These are phyloP conservation scores for Ploettnerulaceae sp. DNA, from an alignment of 2,329 filamentous ascomycete species.

Conservation along the genomic window DNA sequence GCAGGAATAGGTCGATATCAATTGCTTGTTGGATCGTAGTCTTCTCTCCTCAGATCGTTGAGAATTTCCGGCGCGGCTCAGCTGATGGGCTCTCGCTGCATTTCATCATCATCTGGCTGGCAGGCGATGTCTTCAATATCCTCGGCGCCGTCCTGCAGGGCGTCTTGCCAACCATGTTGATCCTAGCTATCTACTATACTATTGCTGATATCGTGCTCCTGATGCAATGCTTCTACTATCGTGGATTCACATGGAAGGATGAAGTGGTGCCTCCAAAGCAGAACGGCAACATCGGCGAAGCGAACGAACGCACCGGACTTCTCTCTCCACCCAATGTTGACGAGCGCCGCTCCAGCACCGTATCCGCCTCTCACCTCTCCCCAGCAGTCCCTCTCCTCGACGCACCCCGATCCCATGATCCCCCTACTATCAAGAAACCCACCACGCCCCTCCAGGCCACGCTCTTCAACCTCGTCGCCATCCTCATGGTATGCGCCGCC, in stretches of 20 bases:
- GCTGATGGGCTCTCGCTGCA: constrained; percentile 86
- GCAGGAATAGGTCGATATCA: constrained; percentile 68
- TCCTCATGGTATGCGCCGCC: constrained; percentile 77
- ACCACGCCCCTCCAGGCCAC: constrained; percentile 53
- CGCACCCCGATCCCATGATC: constrained; percentile 38
- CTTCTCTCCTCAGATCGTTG: constrained; percentile 93
- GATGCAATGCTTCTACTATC: constrained; percentile 91
- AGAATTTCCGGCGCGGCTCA: constrained; percentile 81
- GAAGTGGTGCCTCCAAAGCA: constrained; percentile 44
- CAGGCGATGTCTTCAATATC: constrained; percentile 95
- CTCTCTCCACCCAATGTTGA: constrained; percentile 41
- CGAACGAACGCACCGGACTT: constrained; percentile 50
- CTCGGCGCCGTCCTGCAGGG: constrained; percentile 86
- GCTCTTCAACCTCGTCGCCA: constrained; percentile 68
- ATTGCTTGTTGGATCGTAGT: constrained; percentile 96
- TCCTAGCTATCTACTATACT: constrained; percentile 91
- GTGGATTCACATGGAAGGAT: constrained; percentile 68
- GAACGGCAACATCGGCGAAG: constrained; percentile 34
- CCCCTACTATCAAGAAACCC: constrained; percentile 40
- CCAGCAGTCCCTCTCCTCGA: constrained; percentile 75
- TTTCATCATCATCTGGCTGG: constrained; percentile 89
- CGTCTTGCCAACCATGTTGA: constrained; percentile 92
- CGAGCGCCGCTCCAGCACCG: constrained; percentile 45
- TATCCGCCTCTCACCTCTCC: constrained; percentile 66
- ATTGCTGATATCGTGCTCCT: constrained; percentile 86